Percentiles rank a stretch among this genome's conserved stretches.
Conservation (phyloP, 768 basidiomycete species). For the Tulasnella sp. region DNA sequence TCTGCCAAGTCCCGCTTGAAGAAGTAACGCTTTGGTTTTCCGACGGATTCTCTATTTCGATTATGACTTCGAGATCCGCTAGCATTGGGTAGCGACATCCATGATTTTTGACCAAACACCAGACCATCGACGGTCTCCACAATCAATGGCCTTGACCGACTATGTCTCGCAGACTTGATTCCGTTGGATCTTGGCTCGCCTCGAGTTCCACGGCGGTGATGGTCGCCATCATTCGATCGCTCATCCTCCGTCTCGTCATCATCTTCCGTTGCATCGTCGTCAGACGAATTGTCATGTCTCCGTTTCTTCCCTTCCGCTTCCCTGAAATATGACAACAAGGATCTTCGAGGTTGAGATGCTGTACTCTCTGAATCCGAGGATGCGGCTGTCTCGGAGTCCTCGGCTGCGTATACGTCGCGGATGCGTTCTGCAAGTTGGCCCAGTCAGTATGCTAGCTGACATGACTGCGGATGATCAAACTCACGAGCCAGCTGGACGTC, state of each 20-base stretch:
- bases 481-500: constrained; percentile 34
- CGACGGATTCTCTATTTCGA: background rate
- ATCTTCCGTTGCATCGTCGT: background rate
- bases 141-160: background rate
- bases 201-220: background rate
- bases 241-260: constrained; percentile 15
- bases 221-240: background rate
- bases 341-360: background rate
- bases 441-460: background rate
- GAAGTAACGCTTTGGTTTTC: constrained; percentile 13
- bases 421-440: background rate
- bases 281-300: background rate
- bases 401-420: background rate
- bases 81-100: background rate
- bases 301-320: background rate
- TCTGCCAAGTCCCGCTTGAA: background rate
- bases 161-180: background rate
- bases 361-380: constrained; percentile 14
- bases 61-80: background rate
- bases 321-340: constrained; percentile 13
- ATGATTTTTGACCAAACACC: constrained; percentile 11
- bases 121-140: background rate
- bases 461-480: constrained; percentile 10
- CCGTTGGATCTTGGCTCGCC: background rate
- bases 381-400: background rate